These are phyloP conservation scores for Wickerhamomyces chaumierensis DNA, from an alignment of 805 yeast species.

Conservation along the genomic window DNA sequence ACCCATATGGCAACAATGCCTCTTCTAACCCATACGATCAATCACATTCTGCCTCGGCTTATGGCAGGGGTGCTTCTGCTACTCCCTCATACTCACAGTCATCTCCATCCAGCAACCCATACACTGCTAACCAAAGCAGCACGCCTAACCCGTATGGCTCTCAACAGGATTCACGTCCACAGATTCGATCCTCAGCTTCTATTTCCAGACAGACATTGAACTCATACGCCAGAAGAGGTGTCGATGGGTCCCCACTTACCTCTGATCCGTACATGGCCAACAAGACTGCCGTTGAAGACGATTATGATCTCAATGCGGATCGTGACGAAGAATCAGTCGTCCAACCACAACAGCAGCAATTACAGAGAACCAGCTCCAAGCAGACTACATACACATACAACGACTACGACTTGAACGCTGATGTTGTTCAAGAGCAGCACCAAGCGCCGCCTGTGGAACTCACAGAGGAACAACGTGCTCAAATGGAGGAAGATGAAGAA, in stretches of 20 bases:
- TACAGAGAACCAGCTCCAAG: conserved; percentile 5
- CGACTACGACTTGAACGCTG: conserved; percentile 22
- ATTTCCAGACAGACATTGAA: not conserved
- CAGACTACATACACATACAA: conserved; percentile 1
- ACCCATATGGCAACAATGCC: conserved; percentile 3
- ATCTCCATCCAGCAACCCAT: conserved; percentile 3
- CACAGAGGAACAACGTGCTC: conserved; percentile 22
- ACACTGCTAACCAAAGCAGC: too few species aligned
- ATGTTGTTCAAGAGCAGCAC: conserved; percentile 10
- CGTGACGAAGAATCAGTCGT: conserved; percentile 2
- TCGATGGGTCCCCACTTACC: not conserved
- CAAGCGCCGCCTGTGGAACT: conserved; percentile 12
- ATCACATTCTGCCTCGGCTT: not conserved
- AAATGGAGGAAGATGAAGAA: conserved; percentile 69
- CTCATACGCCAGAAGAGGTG: conserved; percentile 5
- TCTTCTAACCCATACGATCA: conserved; percentile 1
- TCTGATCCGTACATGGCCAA: not conserved
- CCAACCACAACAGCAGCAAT: conserved; percentile 3
- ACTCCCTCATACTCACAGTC: not conserved
- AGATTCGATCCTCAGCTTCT: not conserved
- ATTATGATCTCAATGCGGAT: conserved; percentile 3
- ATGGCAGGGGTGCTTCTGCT: not conserved
- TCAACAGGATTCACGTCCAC: conserved; percentile 1
- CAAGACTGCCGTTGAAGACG: conserved; percentile 2
- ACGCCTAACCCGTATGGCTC: too few species aligned